phyloP scores from a whole-genome alignment of 306 rosid species.

The Castanospermum australe region DNA sequence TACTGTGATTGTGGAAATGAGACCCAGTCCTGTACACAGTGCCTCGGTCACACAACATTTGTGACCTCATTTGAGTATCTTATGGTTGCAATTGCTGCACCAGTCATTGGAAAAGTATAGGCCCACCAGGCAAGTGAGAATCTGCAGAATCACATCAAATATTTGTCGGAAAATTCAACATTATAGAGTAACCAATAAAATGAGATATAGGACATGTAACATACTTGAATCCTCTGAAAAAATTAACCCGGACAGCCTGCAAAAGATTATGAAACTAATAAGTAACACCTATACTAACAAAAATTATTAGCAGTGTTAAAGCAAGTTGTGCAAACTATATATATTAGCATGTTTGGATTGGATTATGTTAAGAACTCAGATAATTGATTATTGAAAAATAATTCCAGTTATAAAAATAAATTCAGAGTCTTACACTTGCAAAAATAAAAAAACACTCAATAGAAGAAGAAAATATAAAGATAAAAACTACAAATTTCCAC shows the following conservation, averaged over 20 bases:
- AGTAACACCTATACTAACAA: neutral
- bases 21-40: constrained; percentile 49
- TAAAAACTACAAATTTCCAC: too few relatives aligned
- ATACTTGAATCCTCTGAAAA: constrained; percentile 83
- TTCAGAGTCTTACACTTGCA: too few relatives aligned
- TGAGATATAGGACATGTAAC: constrained; percentile 3
- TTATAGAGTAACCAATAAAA: neutral
- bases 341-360: too few relatives aligned
- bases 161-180: constrained; percentile 8
- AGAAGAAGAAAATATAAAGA: too few relatives aligned
- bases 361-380: too few relatives aligned
- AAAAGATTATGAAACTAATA: constrained; percentile 21
- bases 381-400: too few relatives aligned
- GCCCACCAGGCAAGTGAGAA: constrained; percentile 99
- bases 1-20: constrained; percentile 54
- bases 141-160: constrained; percentile 41
- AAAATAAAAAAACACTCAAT: too few relatives aligned
- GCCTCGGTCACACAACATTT: constrained; percentile 45
- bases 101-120: constrained; percentile 97
- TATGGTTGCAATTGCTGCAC: constrained; percentile 92
- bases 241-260: constrained; percentile 83
- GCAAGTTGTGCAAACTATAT: neutral
- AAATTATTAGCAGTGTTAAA: neutral
- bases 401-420: too few relatives aligned
- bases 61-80: constrained; percentile 75